Evolutionary conservation across 768 basidiomycete species (phyloP).

Genomic region (Suillus fuscotomentosus): DNA sequence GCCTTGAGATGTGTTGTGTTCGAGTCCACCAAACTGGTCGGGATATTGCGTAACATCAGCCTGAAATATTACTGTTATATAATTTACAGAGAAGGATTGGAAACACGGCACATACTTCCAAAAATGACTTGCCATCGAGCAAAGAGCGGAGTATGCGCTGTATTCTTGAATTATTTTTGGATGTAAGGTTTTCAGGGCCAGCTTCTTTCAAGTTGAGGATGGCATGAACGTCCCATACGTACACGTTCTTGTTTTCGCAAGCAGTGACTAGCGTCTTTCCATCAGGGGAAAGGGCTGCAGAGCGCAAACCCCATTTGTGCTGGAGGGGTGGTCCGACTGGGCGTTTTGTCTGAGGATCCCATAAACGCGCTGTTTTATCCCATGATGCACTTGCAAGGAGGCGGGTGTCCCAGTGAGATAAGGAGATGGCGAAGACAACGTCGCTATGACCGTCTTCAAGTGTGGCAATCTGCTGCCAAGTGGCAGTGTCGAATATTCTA

Average conservation of each 20-base stretch:
- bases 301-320: no score
- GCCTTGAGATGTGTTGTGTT: no score
- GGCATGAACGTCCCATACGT: no score
- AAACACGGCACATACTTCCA: no score
- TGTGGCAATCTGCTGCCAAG: neutral
- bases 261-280: no score
- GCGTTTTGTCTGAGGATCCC: fast-evolving
- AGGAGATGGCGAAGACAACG: neutral
- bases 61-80: neutral
- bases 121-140: neutral
- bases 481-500: neutral
- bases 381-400: neutral
- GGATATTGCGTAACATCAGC: neutral
- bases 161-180: neutral
- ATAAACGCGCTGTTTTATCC: no score
- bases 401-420: neutral
- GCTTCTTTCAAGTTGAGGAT: no score
- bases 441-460: neutral
- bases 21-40: neutral
- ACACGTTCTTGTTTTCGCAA: no score
- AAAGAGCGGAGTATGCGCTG: neutral
- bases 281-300: no score
- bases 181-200: no score
- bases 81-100: no score
- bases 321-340: no score